phyloP scores from a whole-genome alignment of 495 filamentous ascomycete genomes.

The Articulospora tetracladia region DNA sequence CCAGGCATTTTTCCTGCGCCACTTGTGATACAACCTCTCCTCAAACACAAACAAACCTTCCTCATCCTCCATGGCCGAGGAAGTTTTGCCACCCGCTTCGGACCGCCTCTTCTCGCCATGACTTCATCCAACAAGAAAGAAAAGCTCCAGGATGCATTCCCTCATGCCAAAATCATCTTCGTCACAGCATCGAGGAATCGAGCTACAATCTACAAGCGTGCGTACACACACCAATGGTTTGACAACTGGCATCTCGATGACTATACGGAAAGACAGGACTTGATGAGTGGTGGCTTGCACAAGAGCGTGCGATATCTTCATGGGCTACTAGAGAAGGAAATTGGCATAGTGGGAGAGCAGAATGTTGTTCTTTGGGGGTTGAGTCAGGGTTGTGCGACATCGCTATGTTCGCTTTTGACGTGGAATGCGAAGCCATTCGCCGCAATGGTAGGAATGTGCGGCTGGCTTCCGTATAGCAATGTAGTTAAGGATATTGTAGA shows the following conservation, averaged over 20 bases:
- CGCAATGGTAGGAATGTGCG: constrained; percentile 49
- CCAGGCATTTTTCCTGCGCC: constrained; percentile 7
- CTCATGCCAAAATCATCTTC: constrained; percentile 38
- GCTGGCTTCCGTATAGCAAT: constrained; percentile 46
- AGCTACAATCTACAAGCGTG: constrained; percentile 39
- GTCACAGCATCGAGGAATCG: constrained; percentile 41
- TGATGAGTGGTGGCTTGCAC: constrained; percentile 39
- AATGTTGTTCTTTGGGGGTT: constrained; percentile 49
- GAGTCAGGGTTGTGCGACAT: constrained; percentile 53
- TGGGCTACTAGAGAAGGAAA: constrained; percentile 35
- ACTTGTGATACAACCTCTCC: constrained; percentile 3
- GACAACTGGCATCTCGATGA: constrained; percentile 41
- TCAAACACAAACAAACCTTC: constrained; percentile 35
- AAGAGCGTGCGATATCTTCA: constrained; percentile 40
- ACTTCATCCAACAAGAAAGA: constrained; percentile 3
- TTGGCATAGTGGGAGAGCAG: constrained; percentile 28
- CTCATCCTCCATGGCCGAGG: constrained; percentile 49
- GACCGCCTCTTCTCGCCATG: constrained; percentile 27
- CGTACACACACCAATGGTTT: constrained; percentile 51
- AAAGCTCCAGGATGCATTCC: constrained; percentile 19
- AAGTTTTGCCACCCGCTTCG: constrained; percentile 32
- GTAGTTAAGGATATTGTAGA: constrained; percentile 28
- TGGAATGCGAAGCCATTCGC: constrained; percentile 33
- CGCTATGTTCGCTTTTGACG: constrained; percentile 33
- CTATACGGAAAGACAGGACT: constrained; percentile 20